Conservation (phyloP, 139 green algal genomes). For the Asterochloris sp. region DNA sequence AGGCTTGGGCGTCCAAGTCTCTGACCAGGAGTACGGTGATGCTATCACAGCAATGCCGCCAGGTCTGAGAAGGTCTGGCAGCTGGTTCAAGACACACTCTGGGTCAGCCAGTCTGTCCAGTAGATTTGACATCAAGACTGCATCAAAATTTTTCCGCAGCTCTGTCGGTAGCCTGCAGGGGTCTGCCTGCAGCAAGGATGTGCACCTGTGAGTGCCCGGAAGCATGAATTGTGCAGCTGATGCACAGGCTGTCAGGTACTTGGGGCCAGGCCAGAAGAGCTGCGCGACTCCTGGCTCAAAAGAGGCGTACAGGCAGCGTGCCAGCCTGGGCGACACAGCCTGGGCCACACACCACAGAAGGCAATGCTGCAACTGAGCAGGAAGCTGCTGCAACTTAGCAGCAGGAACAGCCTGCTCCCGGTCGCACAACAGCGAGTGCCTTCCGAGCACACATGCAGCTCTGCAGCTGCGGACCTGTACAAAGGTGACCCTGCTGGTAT, state of each 20-base stretch:
- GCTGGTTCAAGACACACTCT: conserved; percentile 35
- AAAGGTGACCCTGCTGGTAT: conserved; percentile 49
- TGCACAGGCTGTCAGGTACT: neutral
- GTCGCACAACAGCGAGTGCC: neutral
- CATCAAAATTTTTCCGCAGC: conserved; percentile 50
- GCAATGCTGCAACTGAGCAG: neutral
- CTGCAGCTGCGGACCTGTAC: conserved; percentile 35
- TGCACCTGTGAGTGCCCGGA: neutral
- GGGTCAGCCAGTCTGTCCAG: conserved; percentile 72
- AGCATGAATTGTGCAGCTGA: neutral
- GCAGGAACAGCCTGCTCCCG: neutral
- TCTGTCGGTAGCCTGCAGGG: conserved; percentile 44
- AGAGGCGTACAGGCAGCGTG: neutral
- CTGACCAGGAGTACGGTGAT: conserved; percentile 67
- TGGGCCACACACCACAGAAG: neutral
- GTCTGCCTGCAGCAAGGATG: conserved; percentile 38
- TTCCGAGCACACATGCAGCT: neutral
- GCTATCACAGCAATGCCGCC: conserved; percentile 58
- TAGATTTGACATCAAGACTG: conserved; percentile 68
- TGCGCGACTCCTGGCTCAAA: no score
- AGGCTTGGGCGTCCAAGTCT: conserved; percentile 48
- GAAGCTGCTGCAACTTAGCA: neutral
- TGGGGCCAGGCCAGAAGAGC: no score
- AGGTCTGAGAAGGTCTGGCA: conserved; percentile 45
- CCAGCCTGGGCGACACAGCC: neutral